Evolutionary conservation across 768 basidiomycete genomes (phyloP).

Genomic region (Holtermanniella nyarrowii): DNA sequence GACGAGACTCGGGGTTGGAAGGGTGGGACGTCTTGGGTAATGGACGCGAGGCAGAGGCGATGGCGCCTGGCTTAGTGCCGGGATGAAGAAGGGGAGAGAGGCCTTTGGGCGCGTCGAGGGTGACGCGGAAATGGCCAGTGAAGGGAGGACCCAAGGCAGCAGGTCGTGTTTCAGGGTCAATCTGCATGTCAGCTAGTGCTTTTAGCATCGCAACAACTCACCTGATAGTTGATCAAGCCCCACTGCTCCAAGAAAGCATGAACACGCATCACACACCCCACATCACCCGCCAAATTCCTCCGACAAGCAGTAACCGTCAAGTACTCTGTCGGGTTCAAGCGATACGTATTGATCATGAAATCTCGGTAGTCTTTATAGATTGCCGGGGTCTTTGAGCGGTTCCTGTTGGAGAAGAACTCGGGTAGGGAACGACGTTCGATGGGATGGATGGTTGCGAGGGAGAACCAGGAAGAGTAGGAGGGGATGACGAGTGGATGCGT

Average conservation of each 20-base stretch:
- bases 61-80: constrained; percentile 44
- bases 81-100: constrained; percentile 73
- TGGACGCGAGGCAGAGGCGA: constrained; percentile 39
- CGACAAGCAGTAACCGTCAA: constrained; percentile 94
- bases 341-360: constrained; percentile 98
- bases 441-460: constrained; percentile 83
- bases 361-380: constrained; percentile 99
- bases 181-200: constrained; percentile 48
- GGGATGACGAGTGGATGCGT: constrained; percentile 96
- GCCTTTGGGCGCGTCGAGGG: constrained; percentile 91
- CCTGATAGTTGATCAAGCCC: constrained; percentile 98
- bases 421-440: constrained; percentile 87
- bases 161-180: constrained; percentile 92
- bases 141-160: constrained; percentile 92
- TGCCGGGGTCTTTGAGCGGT: constrained; percentile 86
- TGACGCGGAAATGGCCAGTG: constrained; percentile 96
- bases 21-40: constrained; percentile 38
- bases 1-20: constrained; percentile 64
- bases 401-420: constrained; percentile 95
- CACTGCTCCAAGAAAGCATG: constrained; percentile 98
- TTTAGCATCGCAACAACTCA: constrained; percentile 40
- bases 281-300: constrained; percentile 92
- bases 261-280: constrained; percentile 96
- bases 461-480: constrained; percentile 96
- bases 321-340: constrained; percentile 86